A percentile compares a stretch with the other conserved stretches of the same genome.
phyloP scores from a whole-genome alignment of 1,284 basidiomycete genomes.

The Apiotrichum siamense region DNA sequence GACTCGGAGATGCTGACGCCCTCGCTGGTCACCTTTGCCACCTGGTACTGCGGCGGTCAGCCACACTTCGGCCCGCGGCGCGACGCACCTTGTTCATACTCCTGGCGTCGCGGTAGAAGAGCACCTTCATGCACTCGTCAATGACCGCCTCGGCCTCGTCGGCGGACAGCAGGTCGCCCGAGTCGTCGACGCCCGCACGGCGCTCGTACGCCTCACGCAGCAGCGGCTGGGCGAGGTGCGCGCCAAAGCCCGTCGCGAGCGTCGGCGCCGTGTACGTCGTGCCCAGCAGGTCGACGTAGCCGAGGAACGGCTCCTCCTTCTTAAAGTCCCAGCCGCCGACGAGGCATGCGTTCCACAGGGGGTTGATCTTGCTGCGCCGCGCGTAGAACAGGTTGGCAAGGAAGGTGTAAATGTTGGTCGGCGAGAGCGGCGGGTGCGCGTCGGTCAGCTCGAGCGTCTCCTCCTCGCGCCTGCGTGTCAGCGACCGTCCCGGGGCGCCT shows the following conservation, averaged over 20 bases:
- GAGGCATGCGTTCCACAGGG: slow-evolving; percentile 91
- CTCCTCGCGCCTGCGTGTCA: slow-evolving; percentile 59
- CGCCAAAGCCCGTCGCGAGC: slow-evolving; percentile 93
- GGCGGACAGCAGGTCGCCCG: slow-evolving; percentile 67
- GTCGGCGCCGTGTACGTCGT: slow-evolving; percentile 93
- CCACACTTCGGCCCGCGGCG: background rate
- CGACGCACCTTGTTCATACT: slow-evolving; percentile 82
- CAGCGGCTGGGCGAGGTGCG: slow-evolving; percentile 87
- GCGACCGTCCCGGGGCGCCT: too few species aligned
- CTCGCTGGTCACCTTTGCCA: slow-evolving; percentile 74
- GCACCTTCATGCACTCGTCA: slow-evolving; percentile 82
- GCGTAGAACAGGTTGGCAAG: slow-evolving; percentile 87
- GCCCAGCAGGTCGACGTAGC: slow-evolving; percentile 93
- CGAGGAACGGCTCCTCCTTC: slow-evolving; percentile 69
- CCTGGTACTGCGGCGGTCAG: slow-evolving; percentile 67
- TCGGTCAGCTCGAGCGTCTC: slow-evolving; percentile 58
- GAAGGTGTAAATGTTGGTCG: slow-evolving; percentile 89
- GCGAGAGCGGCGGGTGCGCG: slow-evolving; percentile 70
- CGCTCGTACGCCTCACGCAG: slow-evolving; percentile 65
- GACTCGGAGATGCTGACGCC: slow-evolving; percentile 80
- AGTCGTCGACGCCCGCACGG: slow-evolving; percentile 62
- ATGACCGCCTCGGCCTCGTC: slow-evolving; percentile 74
- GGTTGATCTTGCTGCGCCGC: slow-evolving; percentile 81
- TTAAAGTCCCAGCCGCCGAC: slow-evolving; percentile 81
- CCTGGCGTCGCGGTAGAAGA: slow-evolving; percentile 95